Conservation (phyloP, 1,284 basidiomycete species). For the Flammula alnicola region DNA sequence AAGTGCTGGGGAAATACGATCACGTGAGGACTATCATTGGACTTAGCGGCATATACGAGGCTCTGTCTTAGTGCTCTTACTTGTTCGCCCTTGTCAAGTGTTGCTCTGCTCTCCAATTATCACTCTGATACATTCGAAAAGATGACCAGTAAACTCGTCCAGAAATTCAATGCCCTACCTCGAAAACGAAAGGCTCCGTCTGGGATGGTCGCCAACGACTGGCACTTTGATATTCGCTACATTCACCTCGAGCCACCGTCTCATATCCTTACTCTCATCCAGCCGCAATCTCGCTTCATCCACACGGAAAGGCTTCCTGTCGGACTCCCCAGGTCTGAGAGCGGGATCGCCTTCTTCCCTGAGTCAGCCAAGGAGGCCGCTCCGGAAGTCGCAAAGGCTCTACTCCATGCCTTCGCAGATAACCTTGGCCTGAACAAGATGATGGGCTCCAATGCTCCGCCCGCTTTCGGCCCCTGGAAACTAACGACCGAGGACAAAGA, state of each 20-base stretch:
- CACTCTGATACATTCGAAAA: too few relatives aligned
- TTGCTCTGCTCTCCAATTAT: too few relatives aligned
- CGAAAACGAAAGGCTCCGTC: constrained; percentile 8
- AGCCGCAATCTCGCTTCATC: constrained; percentile 19
- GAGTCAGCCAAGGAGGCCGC: constrained; percentile 33
- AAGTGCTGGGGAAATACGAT: too few relatives aligned
- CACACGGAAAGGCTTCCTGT: constrained; percentile 20
- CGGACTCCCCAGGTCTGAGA: not conserved
- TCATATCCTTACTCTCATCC: constrained; percentile 29
- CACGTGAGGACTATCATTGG: too few relatives aligned
- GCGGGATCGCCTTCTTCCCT: constrained; percentile 33
- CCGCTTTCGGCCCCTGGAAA: constrained; percentile 26
- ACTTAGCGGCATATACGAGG: too few relatives aligned
- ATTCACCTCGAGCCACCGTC: constrained; percentile 30
- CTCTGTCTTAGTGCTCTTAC: too few relatives aligned
- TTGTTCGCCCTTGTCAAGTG: too few relatives aligned
- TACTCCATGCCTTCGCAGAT: constrained; percentile 32
- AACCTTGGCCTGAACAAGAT: constrained; percentile 11
- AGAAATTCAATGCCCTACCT: constrained; percentile 20
- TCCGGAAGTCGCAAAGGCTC: constrained; percentile 30
- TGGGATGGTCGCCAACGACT: constrained; percentile 21
- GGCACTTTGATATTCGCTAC: constrained; percentile 36
- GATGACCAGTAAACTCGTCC: constrained; percentile 13
- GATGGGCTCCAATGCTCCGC: not conserved
- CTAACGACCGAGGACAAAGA: constrained; percentile 31